phyloP scores from a whole-genome alignment of 176 grass and related monocot genomes.

The Oryza coarctata region DNA sequence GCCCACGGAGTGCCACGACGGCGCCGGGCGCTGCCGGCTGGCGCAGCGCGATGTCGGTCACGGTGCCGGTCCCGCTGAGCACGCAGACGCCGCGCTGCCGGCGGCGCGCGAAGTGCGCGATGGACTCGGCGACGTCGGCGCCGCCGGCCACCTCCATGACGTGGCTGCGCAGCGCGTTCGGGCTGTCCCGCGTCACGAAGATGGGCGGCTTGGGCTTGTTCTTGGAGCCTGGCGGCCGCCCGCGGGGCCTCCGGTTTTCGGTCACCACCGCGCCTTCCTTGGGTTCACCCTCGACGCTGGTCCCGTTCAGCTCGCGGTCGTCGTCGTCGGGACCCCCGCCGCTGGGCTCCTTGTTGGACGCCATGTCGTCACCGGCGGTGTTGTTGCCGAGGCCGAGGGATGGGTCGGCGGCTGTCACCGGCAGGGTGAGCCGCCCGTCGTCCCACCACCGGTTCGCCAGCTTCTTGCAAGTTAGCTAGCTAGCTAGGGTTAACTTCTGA shows the following conservation, averaged over 20 bases:
- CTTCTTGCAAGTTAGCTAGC: constrained; percentile 23
- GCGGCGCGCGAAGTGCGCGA: constrained; percentile 75
- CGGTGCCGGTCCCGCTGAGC: constrained; percentile 70
- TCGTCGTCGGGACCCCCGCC: constrained; percentile 37
- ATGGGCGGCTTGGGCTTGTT: constrained; percentile 89
- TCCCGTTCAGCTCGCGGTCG: constrained; percentile 41
- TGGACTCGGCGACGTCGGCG: constrained; percentile 75
- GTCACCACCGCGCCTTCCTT: constrained; percentile 65
- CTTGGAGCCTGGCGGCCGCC: constrained; percentile 76
- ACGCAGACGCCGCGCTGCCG: constrained; percentile 80
- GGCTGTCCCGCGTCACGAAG: constrained; percentile 82
- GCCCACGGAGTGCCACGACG: constrained; percentile 66
- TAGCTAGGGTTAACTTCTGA: background rate
- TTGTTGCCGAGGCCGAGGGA: constrained; percentile 33
- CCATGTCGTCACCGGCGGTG: constrained; percentile 34
- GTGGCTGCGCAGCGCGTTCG: constrained; percentile 79
- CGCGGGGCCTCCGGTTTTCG: constrained; percentile 62
- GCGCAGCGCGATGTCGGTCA: constrained; percentile 64
- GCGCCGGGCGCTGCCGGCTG: constrained; percentile 63
- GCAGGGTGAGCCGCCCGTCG: constrained; percentile 50
- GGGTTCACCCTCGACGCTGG: constrained; percentile 35
- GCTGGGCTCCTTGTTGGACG: constrained; percentile 48
- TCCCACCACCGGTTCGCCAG: constrained; percentile 85
- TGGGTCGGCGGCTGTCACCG: constrained; percentile 28
- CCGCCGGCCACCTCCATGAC: constrained; percentile 78